phyloP scores from a whole-genome alignment of 2,329 filamentous ascomycete species.

The Sarocladium kiliense region DNA sequence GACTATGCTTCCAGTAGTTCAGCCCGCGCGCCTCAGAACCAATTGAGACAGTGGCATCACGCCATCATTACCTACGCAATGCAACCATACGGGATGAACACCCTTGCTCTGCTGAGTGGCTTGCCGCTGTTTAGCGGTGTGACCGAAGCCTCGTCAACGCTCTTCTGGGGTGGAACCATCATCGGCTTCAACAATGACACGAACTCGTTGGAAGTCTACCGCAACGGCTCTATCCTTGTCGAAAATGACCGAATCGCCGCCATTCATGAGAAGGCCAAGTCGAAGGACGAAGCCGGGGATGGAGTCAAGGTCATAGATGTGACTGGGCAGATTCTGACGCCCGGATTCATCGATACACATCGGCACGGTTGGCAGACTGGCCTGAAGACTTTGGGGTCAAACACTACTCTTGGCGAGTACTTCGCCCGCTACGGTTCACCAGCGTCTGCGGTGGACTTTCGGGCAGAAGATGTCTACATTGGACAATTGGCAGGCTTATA shows the following conservation, averaged over 20 bases:
- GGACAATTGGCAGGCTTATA: constrained; percentile 41
- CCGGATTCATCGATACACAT: constrained; percentile 54
- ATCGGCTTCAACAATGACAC: constrained; percentile 31
- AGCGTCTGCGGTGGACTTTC: constrained; percentile 25
- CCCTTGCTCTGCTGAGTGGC: neutral
- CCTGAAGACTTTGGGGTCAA: constrained; percentile 46
- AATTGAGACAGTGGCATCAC: neutral
- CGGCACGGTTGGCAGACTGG: constrained; percentile 52
- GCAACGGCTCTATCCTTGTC: constrained; percentile 35
- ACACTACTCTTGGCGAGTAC: constrained; percentile 45
- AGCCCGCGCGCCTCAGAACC: neutral
- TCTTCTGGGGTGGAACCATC: constrained; percentile 32
- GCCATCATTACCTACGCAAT: neutral
- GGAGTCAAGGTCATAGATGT: constrained; percentile 34
- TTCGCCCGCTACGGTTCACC: constrained; percentile 34
- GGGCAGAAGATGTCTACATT: constrained; percentile 39
- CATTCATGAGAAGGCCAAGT: constrained; percentile 22
- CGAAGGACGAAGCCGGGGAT: neutral
- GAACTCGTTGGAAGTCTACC: constrained; percentile 29
- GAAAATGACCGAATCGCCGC: constrained; percentile 29
- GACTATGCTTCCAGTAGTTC: neutral
- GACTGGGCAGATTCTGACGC: constrained; percentile 44
- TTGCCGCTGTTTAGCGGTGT: neutral
- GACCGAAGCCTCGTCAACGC: constrained; percentile 9
- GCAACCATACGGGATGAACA: neutral